These are phyloP conservation scores for Phoma sp. DNA, from an alignment of 2,329 filamentous ascomycete species.

Conservation along the genomic window DNA sequence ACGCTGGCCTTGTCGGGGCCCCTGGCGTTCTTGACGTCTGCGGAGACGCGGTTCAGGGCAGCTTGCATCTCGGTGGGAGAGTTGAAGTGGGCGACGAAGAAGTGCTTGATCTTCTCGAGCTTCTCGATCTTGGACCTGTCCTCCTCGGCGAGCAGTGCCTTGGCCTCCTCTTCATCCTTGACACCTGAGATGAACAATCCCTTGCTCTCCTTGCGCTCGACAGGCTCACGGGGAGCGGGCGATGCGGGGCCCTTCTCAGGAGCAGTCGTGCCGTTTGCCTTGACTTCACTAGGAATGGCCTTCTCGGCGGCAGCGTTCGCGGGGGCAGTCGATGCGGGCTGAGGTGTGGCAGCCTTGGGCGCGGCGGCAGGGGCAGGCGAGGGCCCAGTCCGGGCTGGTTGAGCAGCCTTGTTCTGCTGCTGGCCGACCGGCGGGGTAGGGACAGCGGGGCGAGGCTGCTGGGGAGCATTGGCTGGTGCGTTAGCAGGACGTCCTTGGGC, in stretches of 20 bases:
- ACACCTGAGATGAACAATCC: conserved; percentile 91
- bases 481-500: conserved; percentile 39
- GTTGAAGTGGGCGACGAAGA: conserved; percentile 87
- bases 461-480: conserved; percentile 42
- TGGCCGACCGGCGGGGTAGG: conserved; percentile 45
- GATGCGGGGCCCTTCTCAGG: conserved; percentile 47
- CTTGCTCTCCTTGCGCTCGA: conserved; percentile 68
- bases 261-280: conserved; percentile 57
- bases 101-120: conserved; percentile 73
- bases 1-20: conserved; percentile 81
- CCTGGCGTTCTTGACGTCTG: conserved; percentile 75
- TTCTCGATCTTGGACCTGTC: conserved; percentile 78
- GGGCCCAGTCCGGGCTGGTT: conserved; percentile 47
- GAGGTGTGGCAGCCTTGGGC: conserved; percentile 57
- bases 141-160: conserved; percentile 80
- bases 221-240: conserved; percentile 58
- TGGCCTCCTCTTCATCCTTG: conserved; percentile 80
- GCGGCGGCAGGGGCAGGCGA: conserved; percentile 50
- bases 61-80: conserved; percentile 78
- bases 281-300: conserved; percentile 49
- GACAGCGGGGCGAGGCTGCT: conserved; percentile 40
- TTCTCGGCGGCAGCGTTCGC: conserved; percentile 48
- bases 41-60: conserved; percentile 75
- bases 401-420: conserved; percentile 47
- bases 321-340: conserved; percentile 48